Base-by-base conservation (phyloP, 768 basidiomycete genomes). In the Agrocybe praecox region DNA sequence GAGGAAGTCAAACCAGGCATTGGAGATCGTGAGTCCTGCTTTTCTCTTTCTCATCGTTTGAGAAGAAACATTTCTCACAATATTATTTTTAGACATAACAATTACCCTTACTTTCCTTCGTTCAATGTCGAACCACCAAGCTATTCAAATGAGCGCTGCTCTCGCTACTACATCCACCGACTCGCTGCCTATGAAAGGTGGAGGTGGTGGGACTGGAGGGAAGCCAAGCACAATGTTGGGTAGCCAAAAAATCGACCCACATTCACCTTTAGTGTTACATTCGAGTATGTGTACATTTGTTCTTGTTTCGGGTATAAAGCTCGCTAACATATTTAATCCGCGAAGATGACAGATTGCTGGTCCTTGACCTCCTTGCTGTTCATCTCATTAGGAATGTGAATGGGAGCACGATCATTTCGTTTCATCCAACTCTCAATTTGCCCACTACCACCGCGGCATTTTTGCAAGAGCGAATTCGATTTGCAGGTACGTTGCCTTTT, bases 41-140 rank as follows among this genome's bases (percentile, higher is more conserved):
- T 32, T 15, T 22, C 32, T 21, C 14, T 42, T 45, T 17, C 19
- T 6, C n/a, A 55, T 55, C 33, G 18, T 46, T 52, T 15, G 36
- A 26, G 22, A 18, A 29, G n/a, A 42, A 15, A 32, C 45, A 23
- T 18, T 58, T 17, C 32, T 44, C 52, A 46, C 15, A 22, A 29
- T 49, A 33, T 10, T 49, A 15, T 12, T n/a, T n/a, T n/a, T 58
- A 86, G 85, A 86, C 66, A 81, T 87, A 50, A 87, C 85, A 1
- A 68, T 87, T 26, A 76, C 79, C 3, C 66, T 87, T 21, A 83
- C 83, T n/a, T 87, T 85, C 63, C 69, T 86, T 23, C 79, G 82
- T 12, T 74, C 77, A 6, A 67, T 80, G 59, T 50, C 63, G 5
- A 62, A 73, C n/a, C 63, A 68, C 19, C 50, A 63, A 9, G 67